Evolutionary conservation across 495 filamentous ascomycete genomes (phyloP).

Genomic region (Bombardia bombarda): DNA sequence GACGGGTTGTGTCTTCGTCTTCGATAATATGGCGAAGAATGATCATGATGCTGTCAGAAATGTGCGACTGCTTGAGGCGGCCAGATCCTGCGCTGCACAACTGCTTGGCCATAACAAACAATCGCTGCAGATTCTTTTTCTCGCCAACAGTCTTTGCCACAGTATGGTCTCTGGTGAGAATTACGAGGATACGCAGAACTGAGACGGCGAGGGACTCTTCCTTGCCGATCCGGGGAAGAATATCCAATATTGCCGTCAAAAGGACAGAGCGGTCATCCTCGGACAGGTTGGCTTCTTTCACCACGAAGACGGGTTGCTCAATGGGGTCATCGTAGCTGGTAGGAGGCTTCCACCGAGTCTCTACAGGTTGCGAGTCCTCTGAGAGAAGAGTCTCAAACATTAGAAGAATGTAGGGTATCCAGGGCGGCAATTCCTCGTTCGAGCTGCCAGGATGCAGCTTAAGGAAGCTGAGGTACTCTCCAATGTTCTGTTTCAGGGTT

Average conservation of each 20-base stretch:
- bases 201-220: conserved; percentile 80
- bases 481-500: conserved; percentile 72
- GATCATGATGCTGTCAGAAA: conserved; percentile 59
- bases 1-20: conserved; percentile 81
- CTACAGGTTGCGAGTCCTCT: conserved; percentile 72
- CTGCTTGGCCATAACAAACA: conserved; percentile 94
- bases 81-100: conserved; percentile 68
- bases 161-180: conserved; percentile 70
- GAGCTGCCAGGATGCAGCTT: conserved; percentile 59
- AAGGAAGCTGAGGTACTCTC: conserved; percentile 70
- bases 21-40: conserved; percentile 90
- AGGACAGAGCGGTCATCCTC: conserved; percentile 58
- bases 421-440: conserved; percentile 70
- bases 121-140: conserved; percentile 76
- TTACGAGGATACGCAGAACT: conserved; percentile 75
- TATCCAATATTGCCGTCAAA: conserved; percentile 66
- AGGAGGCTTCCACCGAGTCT: conserved; percentile 66
- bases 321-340: conserved; percentile 44
- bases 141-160: conserved; percentile 72
- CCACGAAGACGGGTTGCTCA: conserved; percentile 46
- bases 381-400: conserved; percentile 83
- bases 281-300: conserved; percentile 57
- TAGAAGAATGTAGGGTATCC: conserved; percentile 85
- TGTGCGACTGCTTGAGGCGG: conserved; percentile 59
- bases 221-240: conserved; percentile 79